These are phyloP conservation scores for Monoraphidium neglectum DNA, from an alignment of 139 green algal species.

Conservation along the genomic window DNA sequence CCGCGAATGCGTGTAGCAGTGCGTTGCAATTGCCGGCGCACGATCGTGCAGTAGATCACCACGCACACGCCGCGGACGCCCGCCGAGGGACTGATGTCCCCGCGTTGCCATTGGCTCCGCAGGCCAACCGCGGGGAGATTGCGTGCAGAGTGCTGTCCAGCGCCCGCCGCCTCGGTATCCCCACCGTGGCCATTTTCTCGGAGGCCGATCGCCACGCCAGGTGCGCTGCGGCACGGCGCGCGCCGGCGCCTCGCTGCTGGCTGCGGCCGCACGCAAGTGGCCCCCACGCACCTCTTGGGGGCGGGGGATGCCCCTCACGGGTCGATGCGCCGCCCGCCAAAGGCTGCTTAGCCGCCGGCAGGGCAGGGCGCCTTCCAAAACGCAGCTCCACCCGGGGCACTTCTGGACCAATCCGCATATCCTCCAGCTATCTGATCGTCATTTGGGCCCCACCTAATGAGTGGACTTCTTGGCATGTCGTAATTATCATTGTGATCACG, in stretches of 20 bases:
- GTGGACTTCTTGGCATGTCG: too few species aligned
- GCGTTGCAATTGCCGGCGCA: not conserved
- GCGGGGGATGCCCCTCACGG: not conserved
- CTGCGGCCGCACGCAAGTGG: not conserved
- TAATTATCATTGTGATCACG: not conserved
- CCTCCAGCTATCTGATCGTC: too few species aligned
- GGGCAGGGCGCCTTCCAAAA: too few species aligned
- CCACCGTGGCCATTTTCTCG: constrained; percentile 82
- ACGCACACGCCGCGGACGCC: not conserved
- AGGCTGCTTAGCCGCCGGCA: not conserved
- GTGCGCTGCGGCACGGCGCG: constrained; percentile 8
- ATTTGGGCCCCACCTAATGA: too few species aligned
- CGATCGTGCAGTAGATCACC: too few species aligned
- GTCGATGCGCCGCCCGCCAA: not conserved
- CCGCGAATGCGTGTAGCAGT: not conserved
- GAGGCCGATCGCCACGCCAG: constrained; percentile 60
- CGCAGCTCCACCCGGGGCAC: too few species aligned
- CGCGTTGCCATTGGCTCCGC: constrained; percentile 65
- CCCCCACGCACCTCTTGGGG: not conserved
- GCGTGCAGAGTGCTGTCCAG: constrained; percentile 84
- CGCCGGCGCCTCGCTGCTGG: not conserved
- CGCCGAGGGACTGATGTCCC: not conserved
- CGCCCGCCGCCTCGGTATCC: constrained; percentile 73
- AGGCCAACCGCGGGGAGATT: constrained; percentile 93
- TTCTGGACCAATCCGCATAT: too few species aligned